Evolutionary conservation across 179 eudicot species (phyloP), one percentile per base, ranked within the genome.

Genomic region (Spinacia oleracea): DNA sequence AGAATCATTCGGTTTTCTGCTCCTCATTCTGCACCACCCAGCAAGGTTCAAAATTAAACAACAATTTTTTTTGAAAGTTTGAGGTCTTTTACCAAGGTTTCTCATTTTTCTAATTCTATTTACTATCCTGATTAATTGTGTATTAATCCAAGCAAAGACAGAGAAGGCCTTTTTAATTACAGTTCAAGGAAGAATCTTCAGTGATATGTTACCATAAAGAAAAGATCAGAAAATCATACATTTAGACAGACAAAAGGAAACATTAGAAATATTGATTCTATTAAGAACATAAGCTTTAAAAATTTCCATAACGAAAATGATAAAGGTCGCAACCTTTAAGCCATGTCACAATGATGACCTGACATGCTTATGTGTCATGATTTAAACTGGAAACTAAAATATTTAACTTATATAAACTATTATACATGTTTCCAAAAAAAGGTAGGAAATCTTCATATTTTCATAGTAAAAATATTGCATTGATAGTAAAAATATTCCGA

Each of bases 1-100:
- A 18, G 71, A 80, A 45, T 80, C 85, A 40, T 60, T 80, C 6
- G 80, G 62, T 68, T 80, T 82, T 40, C 79, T 86, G 59, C 80
- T 69, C 76, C 38, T 48, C 12, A 46, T 82, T 34, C 84, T 82
- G 83, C 82, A 79, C n/a, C n/a, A n/a, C n/a, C 82, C 82, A 76
- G 62, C 62, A 80, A 77, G 43, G 48, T 66, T 59, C 23, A 78
- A 23, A 78, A 40, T 77, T 81, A 67, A 56, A 66, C 75, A 72
- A 74, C 59, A 77, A 67, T 35, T 11, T 9, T 34, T 25, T 72
- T 73, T 38, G 27, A 8, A 2, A 53, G 20, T 66, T 58, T 46
- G 76, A 48, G 46, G 58, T 55, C 64, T 79, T 55, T 55, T 77
- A 10, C 75, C 85, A 55, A 14, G 7, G 46, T 35, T 71, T 74